Evolutionary conservation across 371 early-diverging fungal species (phyloP).

Genomic region (Saksenaea vasiformis): DNA sequence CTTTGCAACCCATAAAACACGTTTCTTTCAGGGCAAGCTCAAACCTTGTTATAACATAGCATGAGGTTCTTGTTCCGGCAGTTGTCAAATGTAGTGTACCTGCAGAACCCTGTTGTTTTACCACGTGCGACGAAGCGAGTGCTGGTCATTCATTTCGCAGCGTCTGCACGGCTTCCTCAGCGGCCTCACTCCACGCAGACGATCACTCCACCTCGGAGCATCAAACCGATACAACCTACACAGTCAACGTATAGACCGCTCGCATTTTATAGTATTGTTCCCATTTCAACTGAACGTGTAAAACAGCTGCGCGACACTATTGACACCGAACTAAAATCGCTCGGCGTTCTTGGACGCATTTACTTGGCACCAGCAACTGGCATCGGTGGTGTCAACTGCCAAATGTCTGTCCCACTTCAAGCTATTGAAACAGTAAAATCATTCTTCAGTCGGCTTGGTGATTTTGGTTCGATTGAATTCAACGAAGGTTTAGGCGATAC

Average conservation of each 20-base stretch:
- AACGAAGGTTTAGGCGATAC: conserved; percentile 68
- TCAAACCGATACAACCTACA: background rate
- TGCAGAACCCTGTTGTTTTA: background rate
- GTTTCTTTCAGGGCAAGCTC: background rate
- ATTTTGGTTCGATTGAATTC: conserved; percentile 44
- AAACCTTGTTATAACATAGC: background rate
- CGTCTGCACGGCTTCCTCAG: background rate
- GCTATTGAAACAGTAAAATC: conserved; percentile 40
- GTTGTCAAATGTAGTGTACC: background rate
- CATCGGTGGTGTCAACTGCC: conserved; percentile 73
- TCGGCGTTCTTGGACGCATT: conserved; percentile 69
- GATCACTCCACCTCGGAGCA: background rate
- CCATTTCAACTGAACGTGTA: conserved; percentile 18
- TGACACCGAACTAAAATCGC: conserved; percentile 29
- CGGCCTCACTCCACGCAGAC: background rate
- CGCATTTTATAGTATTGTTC: conserved; percentile 34
- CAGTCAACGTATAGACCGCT: conserved; percentile 24
- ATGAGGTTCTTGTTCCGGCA: background rate
- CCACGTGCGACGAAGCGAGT: background rate
- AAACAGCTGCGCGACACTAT: conserved; percentile 18
- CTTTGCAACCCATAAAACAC: background rate
- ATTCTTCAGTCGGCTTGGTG: conserved; percentile 33
- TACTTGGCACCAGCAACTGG: conserved; percentile 62
- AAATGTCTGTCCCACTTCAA: conserved; percentile 64
- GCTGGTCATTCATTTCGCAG: background rate